Evolutionary conservation across 805 yeast species (phyloP), one percentile per base, ranked within the genome.

Genomic region (Priceomyces haplophilus): DNA sequence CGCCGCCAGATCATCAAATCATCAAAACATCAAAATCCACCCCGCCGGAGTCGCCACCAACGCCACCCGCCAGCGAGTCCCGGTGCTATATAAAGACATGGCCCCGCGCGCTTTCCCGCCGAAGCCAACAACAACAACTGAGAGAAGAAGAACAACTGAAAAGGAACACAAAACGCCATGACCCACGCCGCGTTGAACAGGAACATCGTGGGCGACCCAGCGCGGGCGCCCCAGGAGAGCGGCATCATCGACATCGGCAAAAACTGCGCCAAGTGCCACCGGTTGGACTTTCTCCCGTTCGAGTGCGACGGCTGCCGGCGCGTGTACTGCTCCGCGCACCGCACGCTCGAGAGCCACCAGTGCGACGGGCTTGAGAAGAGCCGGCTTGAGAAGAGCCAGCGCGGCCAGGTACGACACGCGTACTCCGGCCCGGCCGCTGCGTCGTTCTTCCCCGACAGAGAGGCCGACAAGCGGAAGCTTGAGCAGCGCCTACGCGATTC

Each of bases 261-360:
- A 44, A 78, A 79, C 51, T 81, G 86, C 56, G 51, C 57, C 20
- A 61, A 69, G 13, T 81, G 86, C 54, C 63, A 71, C 36, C 67
- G 65, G 46, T 61, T 79, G 5, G 86, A 81, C 54, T 81, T 80
- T 48, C 61, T 81, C 21, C 86, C 86, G 13, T 80, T 71, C 53
- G 58, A 58, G 13, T 81, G 86, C 54, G 74, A 72, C 34, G 68
- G 65, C 40, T 76, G 82, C 52, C 53, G 67, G 8, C 49, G 54
- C 18, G 59, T 68, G 2, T 80, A 57, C 51, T 80, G 86, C 52
- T 64, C 73, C 7, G 69, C 72, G 33, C 86, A 80, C 53, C 52
- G 82, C 34, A 52, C 55, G 12, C 44, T 57, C 25, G 67, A 58
- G 2, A 54, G 50, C 31, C 73, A 64, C 46, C 52, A 60, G 15